Evolutionary conservation across 2,329 filamentous ascomycete genomes (phyloP).

Genomic region (Cercospora sp.): DNA sequence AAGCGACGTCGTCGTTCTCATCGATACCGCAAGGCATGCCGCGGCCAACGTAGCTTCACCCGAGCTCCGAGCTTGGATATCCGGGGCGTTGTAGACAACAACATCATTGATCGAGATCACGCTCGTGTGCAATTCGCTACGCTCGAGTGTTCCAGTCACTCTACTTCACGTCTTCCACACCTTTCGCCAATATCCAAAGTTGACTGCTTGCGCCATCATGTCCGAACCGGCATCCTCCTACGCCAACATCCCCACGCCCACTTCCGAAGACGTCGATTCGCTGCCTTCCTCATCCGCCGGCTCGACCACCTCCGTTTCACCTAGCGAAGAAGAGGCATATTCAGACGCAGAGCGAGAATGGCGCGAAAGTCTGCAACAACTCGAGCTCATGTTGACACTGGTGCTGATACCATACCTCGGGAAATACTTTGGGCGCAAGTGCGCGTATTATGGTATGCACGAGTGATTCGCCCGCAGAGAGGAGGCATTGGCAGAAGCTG

Average conservation of each 20-base stretch:
- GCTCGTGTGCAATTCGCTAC: neutral
- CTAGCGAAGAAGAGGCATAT: slow-evolving; percentile 49
- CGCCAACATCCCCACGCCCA: slow-evolving; percentile 50
- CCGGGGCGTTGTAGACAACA: neutral
- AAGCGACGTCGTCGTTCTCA: neutral
- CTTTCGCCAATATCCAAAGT: neutral
- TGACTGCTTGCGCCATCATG: slow-evolving; percentile 24
- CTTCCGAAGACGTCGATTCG: slow-evolving; percentile 50
- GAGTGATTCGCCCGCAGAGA: slow-evolving; percentile 22
- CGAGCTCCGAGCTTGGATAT: slow-evolving; percentile 7
- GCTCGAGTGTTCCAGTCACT: slow-evolving; percentile 14
- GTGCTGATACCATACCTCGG: slow-evolving; percentile 89
- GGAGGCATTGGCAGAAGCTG: slow-evolving; percentile 20
- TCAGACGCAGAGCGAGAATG: slow-evolving; percentile 93
- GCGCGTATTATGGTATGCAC: slow-evolving; percentile 87
- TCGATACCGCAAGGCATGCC: neutral
- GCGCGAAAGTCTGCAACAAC: slow-evolving; percentile 89
- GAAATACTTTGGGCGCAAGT: slow-evolving; percentile 92
- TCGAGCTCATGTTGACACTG: slow-evolving; percentile 92
- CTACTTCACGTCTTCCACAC: neutral
- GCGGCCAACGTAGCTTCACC: neutral
- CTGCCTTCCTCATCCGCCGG: slow-evolving; percentile 54
- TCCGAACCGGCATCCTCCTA: slow-evolving; percentile 51
- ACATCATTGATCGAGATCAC: neutral
- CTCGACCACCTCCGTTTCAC: slow-evolving; percentile 49